Conservation (phyloP, 164 flowering plant genomes). For the Malania oleifera region DNA sequence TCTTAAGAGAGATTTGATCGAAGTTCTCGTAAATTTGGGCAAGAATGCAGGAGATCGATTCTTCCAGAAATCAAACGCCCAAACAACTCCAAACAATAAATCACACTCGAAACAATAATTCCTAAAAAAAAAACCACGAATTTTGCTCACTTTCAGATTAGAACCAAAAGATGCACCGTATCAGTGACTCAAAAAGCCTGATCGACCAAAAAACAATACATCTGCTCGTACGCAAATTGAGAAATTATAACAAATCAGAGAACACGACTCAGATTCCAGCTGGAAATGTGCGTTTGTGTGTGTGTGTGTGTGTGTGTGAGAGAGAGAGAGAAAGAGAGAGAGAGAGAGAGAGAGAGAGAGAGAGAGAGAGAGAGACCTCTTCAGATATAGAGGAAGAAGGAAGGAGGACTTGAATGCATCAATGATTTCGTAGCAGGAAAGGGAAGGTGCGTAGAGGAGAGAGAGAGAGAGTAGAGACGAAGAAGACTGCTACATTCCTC, state of each 20-base stretch:
- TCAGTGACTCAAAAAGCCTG: not conserved
- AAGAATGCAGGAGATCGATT: not conserved
- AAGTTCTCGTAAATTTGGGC: not conserved
- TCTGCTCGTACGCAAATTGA: too few relatives aligned
- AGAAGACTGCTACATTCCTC: too few relatives aligned
- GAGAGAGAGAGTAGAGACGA: not conserved
- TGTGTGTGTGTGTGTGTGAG: too few relatives aligned
- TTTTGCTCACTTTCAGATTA: too few relatives aligned
- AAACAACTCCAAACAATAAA: not conserved
- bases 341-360: not conserved
- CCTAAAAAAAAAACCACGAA: not conserved
- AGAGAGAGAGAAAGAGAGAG: slow-evolving; percentile 1
- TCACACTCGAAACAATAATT: not conserved
- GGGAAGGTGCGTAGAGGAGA: slow-evolving; percentile 10
- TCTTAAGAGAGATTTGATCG: not conserved
- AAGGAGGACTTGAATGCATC: slow-evolving; percentile 8
- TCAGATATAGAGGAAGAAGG: slow-evolving; percentile 4
- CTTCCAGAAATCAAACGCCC: not conserved
- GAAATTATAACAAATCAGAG: not conserved
- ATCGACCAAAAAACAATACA: not conserved
- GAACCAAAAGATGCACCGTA: not conserved
- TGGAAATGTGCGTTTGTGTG: too few relatives aligned
- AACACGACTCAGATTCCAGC: not conserved
- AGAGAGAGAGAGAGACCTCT: slow-evolving; percentile 5
- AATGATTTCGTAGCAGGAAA: slow-evolving; percentile 26